Percentiles rank a stretch among this genome's conserved stretches.
Evolutionary conservation across 2,329 filamentous ascomycete species (phyloP).

Genomic region (Trichoderma sp.): DNA sequence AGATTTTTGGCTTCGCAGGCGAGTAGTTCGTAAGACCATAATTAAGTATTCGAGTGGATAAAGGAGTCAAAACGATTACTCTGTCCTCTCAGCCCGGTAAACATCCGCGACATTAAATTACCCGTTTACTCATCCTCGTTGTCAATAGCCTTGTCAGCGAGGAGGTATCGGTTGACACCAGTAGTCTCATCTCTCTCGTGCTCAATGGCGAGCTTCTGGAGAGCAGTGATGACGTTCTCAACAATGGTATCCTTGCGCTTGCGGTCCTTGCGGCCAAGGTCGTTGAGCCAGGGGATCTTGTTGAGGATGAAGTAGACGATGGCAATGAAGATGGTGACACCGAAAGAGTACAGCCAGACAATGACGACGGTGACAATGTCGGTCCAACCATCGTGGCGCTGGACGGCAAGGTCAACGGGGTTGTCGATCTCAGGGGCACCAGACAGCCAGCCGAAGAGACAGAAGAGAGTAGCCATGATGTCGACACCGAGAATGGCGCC

Average conservation of each 20-base stretch:
- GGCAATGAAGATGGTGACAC: constrained; percentile 82
- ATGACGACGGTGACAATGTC: constrained; percentile 82
- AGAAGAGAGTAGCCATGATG: constrained; percentile 81
- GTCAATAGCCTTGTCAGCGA: constrained; percentile 15
- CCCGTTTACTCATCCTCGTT: constrained; percentile 15
- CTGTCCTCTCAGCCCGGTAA: neutral
- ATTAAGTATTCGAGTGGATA: constrained; percentile 1
- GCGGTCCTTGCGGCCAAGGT: constrained; percentile 83
- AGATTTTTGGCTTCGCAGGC: neutral
- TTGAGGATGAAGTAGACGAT: constrained; percentile 75
- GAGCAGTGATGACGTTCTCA: constrained; percentile 19
- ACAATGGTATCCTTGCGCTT: constrained; percentile 58
- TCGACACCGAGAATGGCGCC: constrained; percentile 81
- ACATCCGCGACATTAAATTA: constrained; percentile 18
- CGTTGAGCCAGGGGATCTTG: constrained; percentile 79
- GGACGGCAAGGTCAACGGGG: constrained; percentile 1
- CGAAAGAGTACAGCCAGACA: constrained; percentile 90
- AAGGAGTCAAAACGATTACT: neutral
- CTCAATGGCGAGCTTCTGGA: constrained; percentile 20
- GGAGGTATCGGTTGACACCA: constrained; percentile 12
- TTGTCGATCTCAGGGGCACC: constrained; percentile 28
- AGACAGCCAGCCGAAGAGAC: constrained; percentile 81
- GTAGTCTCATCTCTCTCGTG: constrained; percentile 9
- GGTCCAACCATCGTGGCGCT: constrained; percentile 50
- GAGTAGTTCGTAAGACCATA: neutral